These are phyloP conservation scores for Triadica sebifera DNA, from an alignment of 345 rosid genomes.

Conservation along the genomic window DNA sequence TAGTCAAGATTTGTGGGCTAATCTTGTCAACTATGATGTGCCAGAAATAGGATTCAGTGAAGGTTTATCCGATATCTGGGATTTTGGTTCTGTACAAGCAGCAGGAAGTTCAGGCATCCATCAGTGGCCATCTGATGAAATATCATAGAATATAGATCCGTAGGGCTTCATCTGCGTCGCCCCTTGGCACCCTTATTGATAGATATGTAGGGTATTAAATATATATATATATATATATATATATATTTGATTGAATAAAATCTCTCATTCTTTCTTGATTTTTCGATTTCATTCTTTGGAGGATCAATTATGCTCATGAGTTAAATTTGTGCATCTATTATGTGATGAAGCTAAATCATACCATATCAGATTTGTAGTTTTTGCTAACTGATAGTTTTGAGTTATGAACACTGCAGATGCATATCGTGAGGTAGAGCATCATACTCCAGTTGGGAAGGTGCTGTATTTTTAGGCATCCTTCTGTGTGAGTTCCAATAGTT, in stretches of 20 bases:
- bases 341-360: background rate
- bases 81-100: constrained; percentile 43
- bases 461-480: background rate
- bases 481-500: constrained; percentile 14
- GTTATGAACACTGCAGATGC: constrained; percentile 43
- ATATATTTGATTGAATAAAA: constrained; percentile 25
- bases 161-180: constrained; percentile 26
- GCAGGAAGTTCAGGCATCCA: constrained; percentile 45
- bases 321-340: constrained; percentile 2
- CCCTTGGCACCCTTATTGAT: constrained; percentile 22
- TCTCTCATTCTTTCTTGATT: constrained; percentile 14
- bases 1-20: constrained; percentile 51
- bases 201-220: constrained; percentile 16
- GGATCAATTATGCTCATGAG: constrained; percentile 8
- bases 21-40: constrained; percentile 38
- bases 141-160: constrained; percentile 27
- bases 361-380: constrained; percentile 6
- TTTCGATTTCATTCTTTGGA: constrained; percentile 17
- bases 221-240: constrained; percentile 1
- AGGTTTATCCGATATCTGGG: constrained; percentile 71
- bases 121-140: constrained; percentile 49
- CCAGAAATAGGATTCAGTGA: constrained; percentile 49
- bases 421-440: background rate
- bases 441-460: constrained; percentile 4
- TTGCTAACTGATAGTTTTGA: constrained; percentile 16